phyloP scores from a whole-genome alignment of 257 asterid genomes.

The Nicotiana benthamiana region DNA sequence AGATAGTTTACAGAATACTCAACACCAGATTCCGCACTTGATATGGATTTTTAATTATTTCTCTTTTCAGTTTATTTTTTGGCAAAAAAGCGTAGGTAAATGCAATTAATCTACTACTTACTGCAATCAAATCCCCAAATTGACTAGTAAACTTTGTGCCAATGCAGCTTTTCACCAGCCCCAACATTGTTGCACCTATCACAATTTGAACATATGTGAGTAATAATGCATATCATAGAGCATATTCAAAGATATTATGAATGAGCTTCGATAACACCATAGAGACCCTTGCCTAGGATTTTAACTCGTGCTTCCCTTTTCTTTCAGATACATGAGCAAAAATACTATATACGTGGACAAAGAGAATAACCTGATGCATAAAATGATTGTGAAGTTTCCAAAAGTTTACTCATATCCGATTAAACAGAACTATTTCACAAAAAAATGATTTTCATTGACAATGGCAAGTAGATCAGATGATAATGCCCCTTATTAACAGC shows the following conservation, averaged over 20 bases:
- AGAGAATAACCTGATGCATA: neutral
- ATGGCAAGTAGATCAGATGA: no score
- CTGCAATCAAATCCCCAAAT: constrained; percentile 90
- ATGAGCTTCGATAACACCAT: neutral
- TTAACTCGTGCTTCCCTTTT: neutral
- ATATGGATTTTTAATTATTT: no score
- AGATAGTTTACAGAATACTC: no score
- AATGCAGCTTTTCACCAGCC: constrained; percentile 90
- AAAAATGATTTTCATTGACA: neutral
- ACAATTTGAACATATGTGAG: constrained; percentile 2
- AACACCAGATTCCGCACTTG: no score
- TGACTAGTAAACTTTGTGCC: constrained; percentile 95
- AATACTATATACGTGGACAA: no score
- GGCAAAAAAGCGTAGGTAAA: no score
- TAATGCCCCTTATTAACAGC: no score
- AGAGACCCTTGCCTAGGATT: neutral
- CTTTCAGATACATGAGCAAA: no score
- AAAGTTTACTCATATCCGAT: neutral
- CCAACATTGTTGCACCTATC: constrained; percentile 72
- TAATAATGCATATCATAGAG: neutral
- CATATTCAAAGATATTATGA: neutral
- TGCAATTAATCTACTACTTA: constrained; percentile 29
- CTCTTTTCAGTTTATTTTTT: neutral
- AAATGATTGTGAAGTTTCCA: neutral
- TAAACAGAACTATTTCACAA: neutral